These are phyloP conservation scores for Acacia pycnantha DNA, from an alignment of 331 rosid species.

Conservation along the genomic window DNA sequence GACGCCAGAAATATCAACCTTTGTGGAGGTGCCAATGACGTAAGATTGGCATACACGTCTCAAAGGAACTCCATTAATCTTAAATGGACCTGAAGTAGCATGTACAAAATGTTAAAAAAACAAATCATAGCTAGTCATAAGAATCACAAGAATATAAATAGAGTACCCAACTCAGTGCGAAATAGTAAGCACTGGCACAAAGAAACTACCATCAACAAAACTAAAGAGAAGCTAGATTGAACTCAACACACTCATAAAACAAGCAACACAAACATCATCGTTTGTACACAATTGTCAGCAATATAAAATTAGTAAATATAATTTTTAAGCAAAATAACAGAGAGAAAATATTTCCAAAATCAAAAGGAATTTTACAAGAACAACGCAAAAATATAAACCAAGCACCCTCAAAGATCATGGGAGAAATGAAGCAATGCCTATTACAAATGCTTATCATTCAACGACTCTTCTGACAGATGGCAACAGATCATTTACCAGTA, in stretches of 20 bases:
- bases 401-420: background rate
- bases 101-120: background rate
- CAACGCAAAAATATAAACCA: background rate
- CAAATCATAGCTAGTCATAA: background rate
- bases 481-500: conserved; percentile 47
- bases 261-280: background rate
- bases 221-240: background rate
- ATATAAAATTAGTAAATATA: background rate
- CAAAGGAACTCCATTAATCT: conserved; percentile 66
- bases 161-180: background rate
- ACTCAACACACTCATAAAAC: background rate
- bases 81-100: conserved; percentile 54
- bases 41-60: conserved; percentile 72
- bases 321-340: background rate
- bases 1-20: conserved; percentile 57
- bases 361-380: background rate
- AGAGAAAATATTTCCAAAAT: background rate
- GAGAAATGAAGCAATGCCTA: background rate
- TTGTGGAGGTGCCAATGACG: conserved; percentile 61
- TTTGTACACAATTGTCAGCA: background rate
- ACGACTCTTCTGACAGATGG: background rate
- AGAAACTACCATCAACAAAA: background rate
- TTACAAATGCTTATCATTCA: background rate
- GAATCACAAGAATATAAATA: background rate
- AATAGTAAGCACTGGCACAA: background rate